Evolutionary conservation across 371 early-diverging fungal genomes (phyloP), one percentile per base, ranked within the genome.

Genomic region (Coemansia sp.): DNA sequence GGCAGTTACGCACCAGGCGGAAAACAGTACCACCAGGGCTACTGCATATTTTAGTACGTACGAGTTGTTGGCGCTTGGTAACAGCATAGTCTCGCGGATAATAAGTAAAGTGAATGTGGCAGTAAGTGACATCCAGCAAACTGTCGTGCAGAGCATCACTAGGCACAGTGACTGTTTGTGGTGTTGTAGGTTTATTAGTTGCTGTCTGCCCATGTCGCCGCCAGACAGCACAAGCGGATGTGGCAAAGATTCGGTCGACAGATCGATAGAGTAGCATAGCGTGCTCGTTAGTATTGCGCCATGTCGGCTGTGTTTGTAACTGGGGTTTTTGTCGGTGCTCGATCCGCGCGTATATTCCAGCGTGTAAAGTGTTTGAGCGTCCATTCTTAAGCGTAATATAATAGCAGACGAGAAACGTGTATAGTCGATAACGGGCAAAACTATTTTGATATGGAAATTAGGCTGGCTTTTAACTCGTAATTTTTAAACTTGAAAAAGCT

Each of bases 151-250:
- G 29, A 65, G 56, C 57, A 65, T 59, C 1, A 57, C 57, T 4
- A 70, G 70, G 9, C 60, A 65, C 9, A 70, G 49, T 28, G 58
- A 28, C 29, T 70, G 66, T 40, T 60, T 54, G 58, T 55, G 61
- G 24, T 55, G 23, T 29, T 65, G 65, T 40, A 70, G 32, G 19
- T 58, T 49, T 49, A 70, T 15, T 21, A 61, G 46, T 11, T 60
- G 70, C n/a, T 29, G 51, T 6, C 23, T 36, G 17, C 40, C 21
- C 40, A 58, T 58, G n/a, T 58, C 49, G 51, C 65, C 58, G 19
- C 32, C 39, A 26, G 56, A 41, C 12, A 36, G 19, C 32, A n/a
- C 21, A 4, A 32, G 15, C 12, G 59, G 26, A 26, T 21, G 15
- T 24, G 32, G 53, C 9, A 40, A 8, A 6, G 53, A 21, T 1